Evolutionary conservation across 2,329 filamentous ascomycete genomes (phyloP), one percentile per base, ranked within the genome.

Genomic region (Thelonectria blattea): DNA sequence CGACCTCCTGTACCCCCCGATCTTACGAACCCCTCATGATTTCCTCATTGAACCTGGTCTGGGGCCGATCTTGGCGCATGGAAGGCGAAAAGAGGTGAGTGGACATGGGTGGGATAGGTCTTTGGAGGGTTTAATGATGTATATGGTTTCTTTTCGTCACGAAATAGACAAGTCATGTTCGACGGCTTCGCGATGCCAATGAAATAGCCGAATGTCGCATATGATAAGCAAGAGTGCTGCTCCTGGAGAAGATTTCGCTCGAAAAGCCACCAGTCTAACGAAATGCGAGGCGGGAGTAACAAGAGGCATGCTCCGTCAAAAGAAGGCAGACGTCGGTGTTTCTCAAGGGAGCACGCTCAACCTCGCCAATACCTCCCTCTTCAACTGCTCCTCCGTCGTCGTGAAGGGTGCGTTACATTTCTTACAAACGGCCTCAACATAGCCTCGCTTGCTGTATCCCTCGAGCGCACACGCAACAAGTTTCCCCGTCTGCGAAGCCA

Each of bases 381-480:
- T 67, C 52, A 87, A 66, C 7, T 78, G 76, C 5, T 74, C 74
- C 22, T 81, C 74, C 3, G 68, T 78, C 15, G 78, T 74, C 30
- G 83, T 72, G 56, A 83, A 69, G 39, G 78, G 73, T 6, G 87
- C 71, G 0, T 72, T 76, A 61, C 81, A 82, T 54, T 76, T 76
- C 59, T 75, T 69, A 61, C 86, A 88, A 10, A 87, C 79, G 14
- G 86, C 74, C 66, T 85, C 76, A 32, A 90, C 84, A 63, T 90
- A 88, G 0, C 85, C 87, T n/a, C 78, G 78, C 71, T 87, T 87
- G 73, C 73, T 79, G 66, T 85, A 90, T 0, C 77, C 78, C 22
- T 77, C 71, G 2, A 79, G 76, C 48, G 82, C 86, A 43, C 82
- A 81, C 1, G 88, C 85, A 11, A 89, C 74, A 1, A 79, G 76